Evolutionary conservation across 352 stramenopile genomes (phyloP).

Genomic region (Phytophthora fragariae): DNA sequence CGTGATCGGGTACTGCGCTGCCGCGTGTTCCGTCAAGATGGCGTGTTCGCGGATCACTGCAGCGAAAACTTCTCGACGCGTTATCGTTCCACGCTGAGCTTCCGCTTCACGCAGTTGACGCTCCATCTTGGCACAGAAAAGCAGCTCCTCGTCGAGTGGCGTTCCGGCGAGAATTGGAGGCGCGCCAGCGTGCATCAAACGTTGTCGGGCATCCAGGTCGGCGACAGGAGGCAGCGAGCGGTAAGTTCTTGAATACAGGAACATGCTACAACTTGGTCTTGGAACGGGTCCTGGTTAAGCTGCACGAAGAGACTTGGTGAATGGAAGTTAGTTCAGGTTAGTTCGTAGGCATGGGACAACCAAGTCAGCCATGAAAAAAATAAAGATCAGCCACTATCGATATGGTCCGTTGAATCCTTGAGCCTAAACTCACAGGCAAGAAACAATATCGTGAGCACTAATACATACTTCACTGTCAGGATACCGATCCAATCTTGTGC

Average conservation of each 20-base stretch:
- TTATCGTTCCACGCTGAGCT: slow-evolving; percentile 13
- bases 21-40: slow-evolving; percentile 15
- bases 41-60: slow-evolving; percentile 12
- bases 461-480: neutral
- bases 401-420: neutral
- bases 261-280: slow-evolving; percentile 8
- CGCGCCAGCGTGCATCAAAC: slow-evolving; percentile 16
- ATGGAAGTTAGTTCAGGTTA: neutral
- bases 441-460: neutral
- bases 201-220: slow-evolving; percentile 11
- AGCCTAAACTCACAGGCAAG: neutral
- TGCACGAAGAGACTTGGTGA: slow-evolving; percentile 1
- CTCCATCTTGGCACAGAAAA: slow-evolving; percentile 19
- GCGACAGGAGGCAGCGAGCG: slow-evolving; percentile 8
- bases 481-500: neutral
- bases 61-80: slow-evolving; percentile 15
- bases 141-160: slow-evolving; percentile 10
- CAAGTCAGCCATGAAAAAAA: neutral
- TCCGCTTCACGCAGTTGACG: slow-evolving; percentile 18
- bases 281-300: neutral
- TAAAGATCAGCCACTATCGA: neutral
- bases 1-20: slow-evolving; percentile 9
- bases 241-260: slow-evolving; percentile 21
- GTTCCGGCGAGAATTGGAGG: slow-evolving; percentile 15
- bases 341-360: neutral